Evolutionary conservation across 371 early-diverging fungal species (phyloP).

Genomic region (Mucor indicus): DNA sequence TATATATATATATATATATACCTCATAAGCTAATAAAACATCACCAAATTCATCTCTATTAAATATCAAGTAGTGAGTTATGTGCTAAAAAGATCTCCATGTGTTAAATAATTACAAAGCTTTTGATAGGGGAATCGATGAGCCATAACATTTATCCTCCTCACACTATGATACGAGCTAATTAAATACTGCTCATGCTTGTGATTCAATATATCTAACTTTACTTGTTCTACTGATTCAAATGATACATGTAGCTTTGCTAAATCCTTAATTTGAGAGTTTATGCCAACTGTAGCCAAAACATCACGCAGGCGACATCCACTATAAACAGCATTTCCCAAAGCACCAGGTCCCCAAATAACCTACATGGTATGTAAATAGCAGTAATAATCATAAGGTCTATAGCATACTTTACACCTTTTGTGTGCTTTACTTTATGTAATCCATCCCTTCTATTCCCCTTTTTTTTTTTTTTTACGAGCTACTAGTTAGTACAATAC

Average conservation of each 20-base stretch:
- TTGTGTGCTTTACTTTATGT: slow-evolving; percentile 70
- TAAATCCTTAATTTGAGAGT: slow-evolving; percentile 28
- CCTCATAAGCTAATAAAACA: slow-evolving; percentile 77
- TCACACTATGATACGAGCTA: slow-evolving; percentile 33
- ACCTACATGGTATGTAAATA: slow-evolving; percentile 22
- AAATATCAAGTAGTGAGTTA: background rate
- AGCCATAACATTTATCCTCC: slow-evolving; percentile 75
- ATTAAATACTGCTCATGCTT: no score
- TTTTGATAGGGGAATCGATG: slow-evolving; percentile 78
- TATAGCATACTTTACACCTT: slow-evolving; percentile 46
- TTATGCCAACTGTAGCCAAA: slow-evolving; percentile 52
- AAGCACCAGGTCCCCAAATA: slow-evolving; percentile 81
- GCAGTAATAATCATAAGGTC: background rate
- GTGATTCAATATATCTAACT: no score
- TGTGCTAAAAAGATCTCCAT: background rate
- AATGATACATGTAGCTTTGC: slow-evolving; percentile 68
- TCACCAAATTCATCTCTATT: slow-evolving; percentile 71
- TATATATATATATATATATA: slow-evolving; percentile 7
- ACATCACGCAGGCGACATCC: slow-evolving; percentile 78
- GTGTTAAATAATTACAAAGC: slow-evolving; percentile 52
- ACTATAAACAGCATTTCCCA: slow-evolving; percentile 75
- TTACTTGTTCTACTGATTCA: slow-evolving; percentile 68
- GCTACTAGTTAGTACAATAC: background rate
- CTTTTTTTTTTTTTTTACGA: background rate
- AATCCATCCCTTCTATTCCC: slow-evolving; percentile 86